Percentiles rank a stretch among this genome's conserved stretches.
Conservation (phyloP, 2,329 filamentous ascomycete species). For the Pseudogymnoascus sp. region DNA sequence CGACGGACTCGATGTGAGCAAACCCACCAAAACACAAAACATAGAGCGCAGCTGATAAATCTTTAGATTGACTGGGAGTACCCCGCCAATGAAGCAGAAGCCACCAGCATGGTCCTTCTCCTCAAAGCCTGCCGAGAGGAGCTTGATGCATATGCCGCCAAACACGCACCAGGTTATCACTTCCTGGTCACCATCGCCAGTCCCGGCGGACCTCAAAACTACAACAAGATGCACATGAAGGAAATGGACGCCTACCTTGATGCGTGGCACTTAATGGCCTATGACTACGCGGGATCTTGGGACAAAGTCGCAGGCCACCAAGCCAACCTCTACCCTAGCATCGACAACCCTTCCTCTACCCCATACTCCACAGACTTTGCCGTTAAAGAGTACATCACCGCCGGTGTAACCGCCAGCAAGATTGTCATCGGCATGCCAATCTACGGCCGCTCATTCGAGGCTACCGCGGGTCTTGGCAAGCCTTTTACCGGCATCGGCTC, state of each 20-base stretch:
- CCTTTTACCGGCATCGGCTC: slow-evolving; percentile 54
- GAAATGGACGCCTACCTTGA: slow-evolving; percentile 42
- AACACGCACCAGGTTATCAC: slow-evolving; percentile 39
- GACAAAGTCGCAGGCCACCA: slow-evolving; percentile 55
- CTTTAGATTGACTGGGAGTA: slow-evolving; percentile 22
- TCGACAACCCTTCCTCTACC: slow-evolving; percentile 47
- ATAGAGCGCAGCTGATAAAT: neutral
- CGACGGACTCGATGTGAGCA: slow-evolving; percentile 36
- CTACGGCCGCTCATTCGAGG: slow-evolving; percentile 64
- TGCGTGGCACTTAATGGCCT: slow-evolving; percentile 59
- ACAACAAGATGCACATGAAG: slow-evolving; percentile 38
- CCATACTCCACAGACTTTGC: slow-evolving; percentile 64
- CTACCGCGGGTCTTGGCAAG: slow-evolving; percentile 57
- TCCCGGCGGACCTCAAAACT: slow-evolving; percentile 41
- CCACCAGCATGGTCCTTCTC: slow-evolving; percentile 26
- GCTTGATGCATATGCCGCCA: slow-evolving; percentile 41
- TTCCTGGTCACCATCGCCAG: slow-evolving; percentile 48
- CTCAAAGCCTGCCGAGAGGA: slow-evolving; percentile 28
- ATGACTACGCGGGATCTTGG: slow-evolving; percentile 65
- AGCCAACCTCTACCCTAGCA: slow-evolving; percentile 59
- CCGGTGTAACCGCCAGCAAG: slow-evolving; percentile 55
- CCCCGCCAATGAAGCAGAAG: slow-evolving; percentile 21
- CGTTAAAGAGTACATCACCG: slow-evolving; percentile 54
- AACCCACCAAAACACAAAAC: neutral
- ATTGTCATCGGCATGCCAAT: slow-evolving; percentile 73